Base-by-base conservation (phyloP, 1,284 basidiomycete species). In the Ceratobasidium sp. region DNA sequence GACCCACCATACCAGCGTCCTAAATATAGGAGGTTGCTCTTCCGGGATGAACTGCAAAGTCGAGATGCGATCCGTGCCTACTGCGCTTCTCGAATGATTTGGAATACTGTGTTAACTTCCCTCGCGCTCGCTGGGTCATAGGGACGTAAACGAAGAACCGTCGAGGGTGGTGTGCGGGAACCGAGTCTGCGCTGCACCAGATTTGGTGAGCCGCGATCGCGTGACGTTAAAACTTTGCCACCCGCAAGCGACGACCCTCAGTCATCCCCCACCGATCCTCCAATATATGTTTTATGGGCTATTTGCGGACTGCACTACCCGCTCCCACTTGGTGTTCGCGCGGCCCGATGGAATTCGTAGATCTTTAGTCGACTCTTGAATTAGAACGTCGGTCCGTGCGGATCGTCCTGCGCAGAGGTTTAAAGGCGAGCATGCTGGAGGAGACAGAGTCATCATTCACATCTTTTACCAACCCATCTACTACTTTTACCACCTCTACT, bases 351-450 rank as follows among this genome's bases (percentile, higher is more conserved):
- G n/a, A n/a, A n/a, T n/a, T n/a, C n/a, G n/a, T n/a, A n/a, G n/a
- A n/a, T n/a, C n/a, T n/a, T n/a, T n/a, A 27, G 29, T 44, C 22
- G 15, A 71, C n/a, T 72, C 56, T 72, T 72, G 45, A 72, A 31
- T n/a, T n/a, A n/a, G n/a, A n/a, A n/a, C n/a, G 31, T 24, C 24
- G 4, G 54, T 29, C 45, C 45, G 31, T 31, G 22, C 44, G 31
- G n/a, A n/a, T 59, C 41, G 53, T 51, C 44, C 69, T 69, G 56
- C 56, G 56, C 29, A 72, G 69, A 45, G 56, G 62, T 72, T 72
- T 72, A 72, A 72, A 57, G 62, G 69, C 51, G 45, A 47, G 69
- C n/a, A n/a, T n/a, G 54, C 45, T 50, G 41, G 44, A 31, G 44
- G 27, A 17, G 22, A 7, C 3, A 19, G 8, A 41, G 51, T n/a